Evolutionary conservation across 2,329 filamentous ascomycete species (phyloP).

Genomic region (Penicillium palitans): DNA sequence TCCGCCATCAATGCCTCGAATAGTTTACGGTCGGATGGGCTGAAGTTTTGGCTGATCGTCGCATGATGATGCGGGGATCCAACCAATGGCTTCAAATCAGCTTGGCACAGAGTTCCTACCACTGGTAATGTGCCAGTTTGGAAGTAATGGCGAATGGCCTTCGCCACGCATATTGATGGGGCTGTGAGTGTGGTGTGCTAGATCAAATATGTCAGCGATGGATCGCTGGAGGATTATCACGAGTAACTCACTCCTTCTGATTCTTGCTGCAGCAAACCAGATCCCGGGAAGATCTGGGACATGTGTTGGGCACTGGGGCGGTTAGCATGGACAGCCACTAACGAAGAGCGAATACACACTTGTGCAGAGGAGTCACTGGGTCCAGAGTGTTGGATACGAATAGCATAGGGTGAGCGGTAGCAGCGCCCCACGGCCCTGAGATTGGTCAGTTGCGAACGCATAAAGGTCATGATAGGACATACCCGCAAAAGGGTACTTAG

Average conservation of each 20-base stretch:
- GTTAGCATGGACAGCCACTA: neutral
- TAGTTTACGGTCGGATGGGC: constrained; percentile 13
- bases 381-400: constrained; percentile 60
- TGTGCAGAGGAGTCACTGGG: constrained; percentile 58
- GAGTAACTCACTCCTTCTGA: constrained; percentile 41
- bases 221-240: neutral
- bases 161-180: constrained; percentile 40
- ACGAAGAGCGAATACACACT: constrained; percentile 17
- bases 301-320: constrained; percentile 35
- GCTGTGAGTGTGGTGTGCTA: constrained; percentile 38
- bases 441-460: neutral
- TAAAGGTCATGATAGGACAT: constrained; percentile 6
- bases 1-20: constrained; percentile 23
- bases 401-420: constrained; percentile 54
- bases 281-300: constrained; percentile 45
- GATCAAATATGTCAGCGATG: neutral
- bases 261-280: constrained; percentile 48
- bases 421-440: constrained; percentile 30
- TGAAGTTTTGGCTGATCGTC: constrained; percentile 9
- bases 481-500: constrained; percentile 41
- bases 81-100: constrained; percentile 38
- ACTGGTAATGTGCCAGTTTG: constrained; percentile 43
- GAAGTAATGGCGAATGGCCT: constrained; percentile 43
- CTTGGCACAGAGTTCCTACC: constrained; percentile 37
- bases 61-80: constrained; percentile 15